phyloP scores from a whole-genome alignment of 1,139 yeast genomes.

The Lodderomyces theae region DNA sequence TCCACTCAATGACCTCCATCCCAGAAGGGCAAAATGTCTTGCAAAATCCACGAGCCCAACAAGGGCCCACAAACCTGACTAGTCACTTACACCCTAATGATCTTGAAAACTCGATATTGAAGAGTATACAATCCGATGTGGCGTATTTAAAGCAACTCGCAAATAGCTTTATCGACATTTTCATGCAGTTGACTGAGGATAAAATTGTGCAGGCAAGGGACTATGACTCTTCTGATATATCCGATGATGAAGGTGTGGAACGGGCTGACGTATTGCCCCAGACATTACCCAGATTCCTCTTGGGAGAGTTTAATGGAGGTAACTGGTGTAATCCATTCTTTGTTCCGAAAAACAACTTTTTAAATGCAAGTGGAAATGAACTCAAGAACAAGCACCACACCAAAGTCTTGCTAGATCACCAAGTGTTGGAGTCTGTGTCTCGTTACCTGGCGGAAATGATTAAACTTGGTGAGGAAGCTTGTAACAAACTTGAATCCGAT shows the following conservation, averaged over 20 bases:
- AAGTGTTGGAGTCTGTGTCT: conserved; percentile 40
- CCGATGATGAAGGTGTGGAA: conserved; percentile 35
- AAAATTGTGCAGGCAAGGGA: conserved; percentile 34
- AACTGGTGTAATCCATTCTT: conserved; percentile 72
- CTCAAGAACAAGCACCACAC: conserved; percentile 42
- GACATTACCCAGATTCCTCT: conserved; percentile 63
- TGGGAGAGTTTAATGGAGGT: conserved; percentile 67
- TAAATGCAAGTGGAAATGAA: conserved; percentile 47
- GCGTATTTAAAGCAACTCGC: conserved; percentile 30
- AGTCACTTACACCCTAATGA: too few species aligned
- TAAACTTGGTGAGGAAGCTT: conserved; percentile 38
- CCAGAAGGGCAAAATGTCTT: too few species aligned
- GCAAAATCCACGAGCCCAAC: neutral
- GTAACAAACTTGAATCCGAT: conserved; percentile 35
- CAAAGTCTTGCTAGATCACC: conserved; percentile 50
- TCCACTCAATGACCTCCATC: too few species aligned
- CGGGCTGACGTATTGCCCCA: conserved; percentile 52
- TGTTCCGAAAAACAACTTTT: conserved; percentile 35
- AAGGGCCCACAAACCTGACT: too few species aligned
- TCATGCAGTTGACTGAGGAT: conserved; percentile 31
- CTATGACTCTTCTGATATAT: conserved; percentile 41
- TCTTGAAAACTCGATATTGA: neutral
- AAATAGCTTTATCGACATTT: conserved; percentile 25
- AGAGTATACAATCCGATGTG: conserved; percentile 14
- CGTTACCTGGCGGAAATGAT: conserved; percentile 37